phyloP scores from a whole-genome alignment of 345 rosid species.

The Sonneratia alba region DNA sequence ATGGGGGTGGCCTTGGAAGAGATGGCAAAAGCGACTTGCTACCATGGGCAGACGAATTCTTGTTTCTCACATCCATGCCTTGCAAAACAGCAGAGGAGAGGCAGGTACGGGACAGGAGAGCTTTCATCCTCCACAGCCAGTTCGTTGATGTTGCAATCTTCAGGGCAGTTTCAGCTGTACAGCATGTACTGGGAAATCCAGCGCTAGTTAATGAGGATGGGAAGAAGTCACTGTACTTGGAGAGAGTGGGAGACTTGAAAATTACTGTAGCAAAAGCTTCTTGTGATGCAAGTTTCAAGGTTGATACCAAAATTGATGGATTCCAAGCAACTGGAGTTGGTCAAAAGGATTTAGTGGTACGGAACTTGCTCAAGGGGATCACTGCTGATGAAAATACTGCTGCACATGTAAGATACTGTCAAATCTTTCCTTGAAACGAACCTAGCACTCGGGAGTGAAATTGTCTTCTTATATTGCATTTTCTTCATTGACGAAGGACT shows the following conservation, averaged over 20 bases:
- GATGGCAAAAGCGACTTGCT: slow-evolving; percentile 62
- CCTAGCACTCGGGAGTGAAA: neutral
- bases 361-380: slow-evolving; percentile 90
- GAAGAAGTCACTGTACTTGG: slow-evolving; percentile 31
- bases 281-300: slow-evolving; percentile 63
- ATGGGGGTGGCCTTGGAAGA: slow-evolving; percentile 91
- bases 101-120: slow-evolving; percentile 88
- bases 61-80: slow-evolving; percentile 75
- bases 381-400: slow-evolving; percentile 97
- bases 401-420: slow-evolving; percentile 62
- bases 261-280: slow-evolving; percentile 55
- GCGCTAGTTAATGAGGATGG: slow-evolving; percentile 17
- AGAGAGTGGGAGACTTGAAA: slow-evolving; percentile 67
- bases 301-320: slow-evolving; percentile 92
- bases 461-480: neutral
- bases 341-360: slow-evolving; percentile 47
- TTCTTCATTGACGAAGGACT: neutral
- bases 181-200: slow-evolving; percentile 40
- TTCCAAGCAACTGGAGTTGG: slow-evolving; percentile 52
- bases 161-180: slow-evolving; percentile 72
- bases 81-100: slow-evolving; percentile 87
- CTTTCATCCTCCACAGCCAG: slow-evolving; percentile 89
- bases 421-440: slow-evolving; percentile 13
- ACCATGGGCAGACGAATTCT: slow-evolving; percentile 80
- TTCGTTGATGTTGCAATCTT: slow-evolving; percentile 82